Base-by-base conservation (phyloP, 2,329 filamentous ascomycete species). In the Epichloe hybrida region DNA sequence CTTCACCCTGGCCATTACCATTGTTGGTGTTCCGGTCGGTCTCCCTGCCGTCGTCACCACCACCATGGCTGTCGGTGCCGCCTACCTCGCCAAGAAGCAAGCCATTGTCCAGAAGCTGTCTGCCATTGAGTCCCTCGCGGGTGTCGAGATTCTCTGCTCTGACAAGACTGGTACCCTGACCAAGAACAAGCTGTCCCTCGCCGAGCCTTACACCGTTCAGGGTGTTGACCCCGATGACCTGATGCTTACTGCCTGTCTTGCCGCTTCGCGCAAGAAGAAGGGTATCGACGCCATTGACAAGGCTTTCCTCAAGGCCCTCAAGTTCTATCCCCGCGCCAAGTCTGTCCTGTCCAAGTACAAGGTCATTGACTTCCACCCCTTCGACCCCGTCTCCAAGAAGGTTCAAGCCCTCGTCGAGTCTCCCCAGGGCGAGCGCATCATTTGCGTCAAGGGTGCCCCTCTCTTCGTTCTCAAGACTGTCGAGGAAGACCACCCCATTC, bases 221-320 rank as follows among this genome's bases (percentile, higher is more conserved):
- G 88, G 88, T 63, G 85, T 94, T 53, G 86, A 90, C 59, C 79
- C 84, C 37, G 86, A 93, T 68, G 88, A 94, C 62, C 83, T 95
- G 56, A 94, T 95, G 87, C 77, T 94, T 57, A 93, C 88, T 72
- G 88, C 88, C 62, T 94, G 88, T 68, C 73, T 95, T 63, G 88
- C 88, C 62, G 88, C 88, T 56, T 91, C 85, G 58, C 86, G 88
- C 73, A 95, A 93, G 80, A 91, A 90, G 79, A 94, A 94, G 77
- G 88, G 88, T 74, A 90, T 95, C 57, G 88, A 95, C 66, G 86
- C 89, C 59, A 95, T 95, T 60, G 89, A 95, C 78, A 93, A 91
- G 77, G 88, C 88, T 65, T 95, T 95, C 76, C 77, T 95, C 59
- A 94, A 93, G 75, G 79, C 85, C 21, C 81, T 95, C 56, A 80